Evolutionary conservation across 1,284 basidiomycete species (phyloP).

Genomic region (Inonotus hispidus): DNA sequence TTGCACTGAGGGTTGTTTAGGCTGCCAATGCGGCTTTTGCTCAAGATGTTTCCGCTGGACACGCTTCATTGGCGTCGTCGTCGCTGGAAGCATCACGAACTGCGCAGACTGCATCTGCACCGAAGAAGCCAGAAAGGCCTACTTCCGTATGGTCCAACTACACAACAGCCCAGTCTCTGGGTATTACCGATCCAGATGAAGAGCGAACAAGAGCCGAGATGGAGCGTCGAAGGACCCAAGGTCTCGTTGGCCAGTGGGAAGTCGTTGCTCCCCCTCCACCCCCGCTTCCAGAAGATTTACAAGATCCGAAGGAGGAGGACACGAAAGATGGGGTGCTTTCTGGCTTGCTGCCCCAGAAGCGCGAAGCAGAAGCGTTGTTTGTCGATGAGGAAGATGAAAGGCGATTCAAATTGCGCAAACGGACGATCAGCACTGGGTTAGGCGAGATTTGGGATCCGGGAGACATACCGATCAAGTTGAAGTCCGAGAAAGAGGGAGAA

Average conservation of each 20-base stretch:
- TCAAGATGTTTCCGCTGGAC: conserved; percentile 64
- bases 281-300: conserved; percentile 22
- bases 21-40: conserved; percentile 73
- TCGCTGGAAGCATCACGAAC: conserved; percentile 15
- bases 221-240: conserved; percentile 56
- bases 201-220: conserved; percentile 53
- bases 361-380: conserved; percentile 33
- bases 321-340: conserved; percentile 13
- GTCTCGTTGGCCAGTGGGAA: conserved; percentile 83
- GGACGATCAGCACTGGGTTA: conserved; percentile 47
- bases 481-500: conserved; percentile 43
- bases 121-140: conserved; percentile 45
- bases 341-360: conserved; percentile 28
- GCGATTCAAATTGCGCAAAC: conserved; percentile 62
- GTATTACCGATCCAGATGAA: conserved; percentile 70
- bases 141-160: conserved; percentile 80
- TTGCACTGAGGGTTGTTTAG: conserved; percentile 30
- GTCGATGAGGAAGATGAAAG: conserved; percentile 38
- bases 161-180: conserved; percentile 78
- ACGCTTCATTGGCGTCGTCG: conserved; percentile 35
- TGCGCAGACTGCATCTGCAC: conserved; percentile 27
- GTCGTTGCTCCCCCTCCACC: conserved; percentile 45
- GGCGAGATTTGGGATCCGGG: conserved; percentile 72
- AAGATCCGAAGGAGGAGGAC: conserved; percentile 20
- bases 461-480: conserved; percentile 54